These are phyloP conservation scores for Diddensiella santjacobensis DNA, from an alignment of 805 yeast genomes.

Conservation along the genomic window DNA sequence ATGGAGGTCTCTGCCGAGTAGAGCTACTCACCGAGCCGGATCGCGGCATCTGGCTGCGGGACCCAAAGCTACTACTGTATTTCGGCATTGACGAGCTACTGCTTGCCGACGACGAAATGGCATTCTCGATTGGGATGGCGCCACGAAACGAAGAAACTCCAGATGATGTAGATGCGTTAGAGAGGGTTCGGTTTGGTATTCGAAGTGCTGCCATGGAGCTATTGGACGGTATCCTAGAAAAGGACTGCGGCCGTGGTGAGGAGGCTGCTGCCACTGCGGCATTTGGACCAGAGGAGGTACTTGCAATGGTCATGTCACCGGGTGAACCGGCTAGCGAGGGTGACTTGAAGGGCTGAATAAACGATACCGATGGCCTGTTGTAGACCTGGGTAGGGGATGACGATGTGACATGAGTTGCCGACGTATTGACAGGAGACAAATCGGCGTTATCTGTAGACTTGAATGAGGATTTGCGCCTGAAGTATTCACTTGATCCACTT, in stretches of 20 bases:
- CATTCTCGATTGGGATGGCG: slow-evolving; percentile 24
- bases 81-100: slow-evolving; percentile 30
- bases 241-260: slow-evolving; percentile 25
- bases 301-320: slow-evolving; percentile 5
- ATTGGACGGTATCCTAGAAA: slow-evolving; percentile 43
- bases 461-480: background rate
- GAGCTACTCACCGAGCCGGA: slow-evolving; percentile 44
- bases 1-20: slow-evolving; percentile 59
- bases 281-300: background rate
- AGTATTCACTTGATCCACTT: slow-evolving; percentile 3
- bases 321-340: slow-evolving; percentile 51
- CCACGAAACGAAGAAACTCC: slow-evolving; percentile 28
- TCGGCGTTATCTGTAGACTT: slow-evolving; percentile 3
- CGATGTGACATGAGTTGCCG: background rate
- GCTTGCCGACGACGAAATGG: slow-evolving; percentile 27
- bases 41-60: slow-evolving; percentile 27
- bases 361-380: slow-evolving; percentile 33
- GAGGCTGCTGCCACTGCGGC: slow-evolving; percentile 11
- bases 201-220: slow-evolving; percentile 41
- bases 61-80: slow-evolving; percentile 34
- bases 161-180: slow-evolving; percentile 31
- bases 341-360: slow-evolving; percentile 58
- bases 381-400: slow-evolving; percentile 5
- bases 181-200: slow-evolving; percentile 32
- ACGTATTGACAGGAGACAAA: background rate